These are phyloP conservation scores for Akanthomyces lecanii DNA, from an alignment of 2,329 filamentous ascomycete genomes.

Conservation along the genomic window DNA sequence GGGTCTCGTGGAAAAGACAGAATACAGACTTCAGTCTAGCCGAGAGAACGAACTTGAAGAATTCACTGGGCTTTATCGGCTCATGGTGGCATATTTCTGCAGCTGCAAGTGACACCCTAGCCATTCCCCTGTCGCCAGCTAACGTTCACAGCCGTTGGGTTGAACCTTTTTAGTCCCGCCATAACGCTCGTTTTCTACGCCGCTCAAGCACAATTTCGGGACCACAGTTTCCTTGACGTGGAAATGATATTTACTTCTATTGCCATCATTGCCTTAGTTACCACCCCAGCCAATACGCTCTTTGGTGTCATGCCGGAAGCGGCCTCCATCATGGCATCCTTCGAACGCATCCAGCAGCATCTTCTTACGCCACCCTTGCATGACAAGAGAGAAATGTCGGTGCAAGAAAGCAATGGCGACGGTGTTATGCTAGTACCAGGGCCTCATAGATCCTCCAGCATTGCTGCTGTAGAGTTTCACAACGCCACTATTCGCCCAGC, in stretches of 20 bases:
- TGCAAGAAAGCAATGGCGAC: too few relatives aligned
- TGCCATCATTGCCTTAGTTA: not conserved
- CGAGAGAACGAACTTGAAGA: slow-evolving; percentile 15
- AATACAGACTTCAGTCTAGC: slow-evolving; percentile 15
- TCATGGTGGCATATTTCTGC: slow-evolving; percentile 16
- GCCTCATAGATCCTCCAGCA: too few relatives aligned
- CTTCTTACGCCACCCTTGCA: not conserved
- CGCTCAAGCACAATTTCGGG: too few relatives aligned
- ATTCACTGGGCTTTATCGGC: slow-evolving; percentile 16
- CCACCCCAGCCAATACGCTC: slow-evolving; percentile 1
- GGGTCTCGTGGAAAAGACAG: slow-evolving; percentile 16
- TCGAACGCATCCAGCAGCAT: not conserved
- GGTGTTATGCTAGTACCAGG: not conserved
- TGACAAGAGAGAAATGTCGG: not conserved
- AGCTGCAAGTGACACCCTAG: slow-evolving; percentile 15
- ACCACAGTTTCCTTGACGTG: too few relatives aligned
- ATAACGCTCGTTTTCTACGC: too few relatives aligned
- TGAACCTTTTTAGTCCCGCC: not conserved
- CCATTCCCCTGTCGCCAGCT: not conserved
- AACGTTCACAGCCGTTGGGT: not conserved
- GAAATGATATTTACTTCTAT: too few relatives aligned
- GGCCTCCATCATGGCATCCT: not conserved
- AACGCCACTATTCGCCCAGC: slow-evolving; percentile 1
- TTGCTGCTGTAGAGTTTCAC: not conserved
- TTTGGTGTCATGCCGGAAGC: not conserved